phyloP scores from a whole-genome alignment of 495 filamentous ascomycete species.

The Daldinia grandis region DNA sequence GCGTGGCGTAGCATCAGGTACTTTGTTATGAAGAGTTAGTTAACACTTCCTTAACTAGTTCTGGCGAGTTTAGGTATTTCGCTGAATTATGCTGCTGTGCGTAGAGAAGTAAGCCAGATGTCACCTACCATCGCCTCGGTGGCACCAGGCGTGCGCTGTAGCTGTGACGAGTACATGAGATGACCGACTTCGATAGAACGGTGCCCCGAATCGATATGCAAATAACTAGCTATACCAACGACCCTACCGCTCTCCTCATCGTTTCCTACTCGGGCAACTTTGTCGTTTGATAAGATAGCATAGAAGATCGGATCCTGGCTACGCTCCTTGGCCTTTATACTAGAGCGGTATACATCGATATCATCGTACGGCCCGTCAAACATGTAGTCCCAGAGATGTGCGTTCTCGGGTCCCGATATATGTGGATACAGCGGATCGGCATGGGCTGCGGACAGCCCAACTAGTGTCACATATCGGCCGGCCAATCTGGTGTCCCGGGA shows the following conservation, averaged over 20 bases:
- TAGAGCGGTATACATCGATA: constrained; percentile 44
- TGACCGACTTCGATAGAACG: constrained; percentile 59
- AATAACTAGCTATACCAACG: constrained; percentile 55
- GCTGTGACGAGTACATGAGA: constrained; percentile 54
- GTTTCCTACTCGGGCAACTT: neutral
- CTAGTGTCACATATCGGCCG: constrained; percentile 53
- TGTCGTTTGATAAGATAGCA: constrained; percentile 50
- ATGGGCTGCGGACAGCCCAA: constrained; percentile 49
- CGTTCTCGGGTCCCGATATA: constrained; percentile 48
- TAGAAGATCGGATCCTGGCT: constrained; percentile 53
- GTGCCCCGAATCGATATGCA: constrained; percentile 54
- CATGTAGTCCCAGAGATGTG: constrained; percentile 60
- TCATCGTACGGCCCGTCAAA: constrained; percentile 51
- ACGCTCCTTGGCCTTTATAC: constrained; percentile 40
- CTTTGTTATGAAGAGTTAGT: neutral
- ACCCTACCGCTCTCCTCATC: constrained; percentile 29
- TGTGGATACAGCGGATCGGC: constrained; percentile 52
- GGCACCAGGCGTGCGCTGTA: constrained; percentile 60
- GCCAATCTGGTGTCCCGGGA: constrained; percentile 40
- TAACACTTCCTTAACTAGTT: too few species aligned
- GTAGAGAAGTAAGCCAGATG: neutral
- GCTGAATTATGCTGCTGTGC: too few species aligned
- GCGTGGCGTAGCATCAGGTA: constrained; percentile 58
- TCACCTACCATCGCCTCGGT: constrained; percentile 56
- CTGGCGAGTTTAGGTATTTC: neutral